Conservation (phyloP, 306 rosid genomes). For the Arachis hypogaea region DNA sequence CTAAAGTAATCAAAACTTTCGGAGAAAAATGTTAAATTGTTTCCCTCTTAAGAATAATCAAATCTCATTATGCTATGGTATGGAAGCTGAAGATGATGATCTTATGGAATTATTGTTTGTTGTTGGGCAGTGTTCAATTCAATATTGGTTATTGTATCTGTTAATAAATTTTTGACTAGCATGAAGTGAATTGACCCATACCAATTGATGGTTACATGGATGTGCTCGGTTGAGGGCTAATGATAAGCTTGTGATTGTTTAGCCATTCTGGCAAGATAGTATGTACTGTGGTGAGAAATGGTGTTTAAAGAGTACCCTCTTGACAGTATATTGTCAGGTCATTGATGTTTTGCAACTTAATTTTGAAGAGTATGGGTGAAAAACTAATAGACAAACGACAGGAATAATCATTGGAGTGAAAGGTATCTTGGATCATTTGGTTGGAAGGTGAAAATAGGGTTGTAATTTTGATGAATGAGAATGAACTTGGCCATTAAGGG, state of each 20-base stretch:
- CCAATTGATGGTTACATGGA: conserved; percentile 9
- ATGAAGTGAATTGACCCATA: neutral
- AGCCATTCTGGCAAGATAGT: neutral
- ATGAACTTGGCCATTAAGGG: too few species aligned
- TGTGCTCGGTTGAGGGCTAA: neutral
- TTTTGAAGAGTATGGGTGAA: neutral
- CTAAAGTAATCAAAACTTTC: neutral
- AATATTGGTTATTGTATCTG: neutral
- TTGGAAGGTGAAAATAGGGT: too few species aligned
- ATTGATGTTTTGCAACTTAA: neutral
- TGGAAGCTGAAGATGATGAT: neutral
- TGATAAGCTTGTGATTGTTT: conserved; percentile 10
- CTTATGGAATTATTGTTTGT: neutral
- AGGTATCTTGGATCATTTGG: too few species aligned
- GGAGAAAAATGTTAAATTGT: neutral
- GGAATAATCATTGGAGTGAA: neutral
- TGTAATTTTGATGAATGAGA: too few species aligned
- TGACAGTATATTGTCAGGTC: neutral
- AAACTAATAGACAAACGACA: neutral
- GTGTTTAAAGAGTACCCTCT: conserved; percentile 9
- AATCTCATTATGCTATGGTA: neutral
- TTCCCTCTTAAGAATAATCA: neutral
- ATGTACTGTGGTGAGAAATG: conserved; percentile 3
- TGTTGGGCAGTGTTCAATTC: conserved; percentile 6
- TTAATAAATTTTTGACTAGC: neutral